Base-by-base conservation (phyloP, 495 filamentous ascomycete genomes). In the Lophiotrema nucula region DNA sequence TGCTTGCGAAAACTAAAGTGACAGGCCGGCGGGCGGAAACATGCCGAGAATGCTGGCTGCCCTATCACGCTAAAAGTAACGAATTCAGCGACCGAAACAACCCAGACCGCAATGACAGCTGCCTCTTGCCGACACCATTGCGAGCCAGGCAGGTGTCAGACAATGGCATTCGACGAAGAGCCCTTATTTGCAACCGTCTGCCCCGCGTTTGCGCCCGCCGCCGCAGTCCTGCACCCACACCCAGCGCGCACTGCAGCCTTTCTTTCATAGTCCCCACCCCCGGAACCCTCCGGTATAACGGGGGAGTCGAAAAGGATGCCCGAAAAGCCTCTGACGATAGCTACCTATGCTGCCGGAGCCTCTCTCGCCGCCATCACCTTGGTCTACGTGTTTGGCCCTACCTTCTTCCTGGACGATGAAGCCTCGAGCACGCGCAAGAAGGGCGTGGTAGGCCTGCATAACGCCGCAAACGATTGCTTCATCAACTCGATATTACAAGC, bases 381-480 rank as follows among this genome's bases (percentile, higher is more conserved):
- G 13, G 86, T 99, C 67, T 99, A 97, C 69, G 92, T 97, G 57
- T 97, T 99, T 71, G 91, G 84, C 2, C 93, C 93, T 4, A 96
- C 95, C 28, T 96, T 89, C 73, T 89, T 95, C 65, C 83, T 97
- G 66, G 92, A 98, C 73, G 81, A 82, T 58, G 88, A 90, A 23
- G 76, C 79, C 46, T 62, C 64, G 78, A 84, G 19, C 79, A 79
- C 48, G 79, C 82, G 24, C 77, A 95, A 92, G 73, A 92, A 90
- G 69, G 88, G 88, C 56, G 87, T 91, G 41, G 92, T 99, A 19
- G 93, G 93, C 39, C 79, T 99, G 23, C 77, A 79, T 15, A 99
- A 99, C 66, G 82, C 90, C 3, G 95, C 92, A 55, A 97, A 97
- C 76, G 95, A 99, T 72, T 99, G 93, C 77, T 99, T 97, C 76